Evolutionary conservation across 305 asterid genomes (phyloP).

Genomic region (Solanum hybrid): DNA sequence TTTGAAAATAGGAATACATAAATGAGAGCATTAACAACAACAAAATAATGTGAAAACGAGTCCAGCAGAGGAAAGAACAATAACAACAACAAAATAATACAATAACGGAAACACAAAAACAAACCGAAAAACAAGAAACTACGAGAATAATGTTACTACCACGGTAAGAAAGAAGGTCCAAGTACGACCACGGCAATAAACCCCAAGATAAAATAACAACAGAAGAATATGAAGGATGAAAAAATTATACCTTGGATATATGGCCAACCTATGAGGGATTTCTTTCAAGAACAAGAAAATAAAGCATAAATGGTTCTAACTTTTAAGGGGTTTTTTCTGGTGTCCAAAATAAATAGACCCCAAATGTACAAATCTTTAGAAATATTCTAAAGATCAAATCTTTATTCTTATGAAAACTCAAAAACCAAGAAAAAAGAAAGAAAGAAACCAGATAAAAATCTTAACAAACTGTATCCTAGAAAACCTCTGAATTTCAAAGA

Average conservation of each 20-base stretch:
- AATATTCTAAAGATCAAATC: neutral
- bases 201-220: neutral
- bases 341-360: neutral
- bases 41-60: neutral
- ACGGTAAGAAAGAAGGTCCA: neutral
- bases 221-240: neutral
- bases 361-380: neutral
- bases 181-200: neutral
- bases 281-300: neutral
- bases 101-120: neutral
- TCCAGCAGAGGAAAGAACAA: neutral
- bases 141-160: neutral
- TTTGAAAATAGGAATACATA: neutral
- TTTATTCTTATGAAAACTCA: neutral
- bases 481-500: neutral
- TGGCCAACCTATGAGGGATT: neutral
- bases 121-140: neutral
- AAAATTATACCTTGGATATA: neutral
- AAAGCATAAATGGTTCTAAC: neutral
- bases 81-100: neutral
- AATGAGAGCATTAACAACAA: neutral
- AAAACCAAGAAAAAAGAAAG: neutral
- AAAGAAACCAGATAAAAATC: neutral
- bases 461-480: neutral
- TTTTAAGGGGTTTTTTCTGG: neutral